These are phyloP conservation scores for Lineolata rhizophorae DNA, from an alignment of 495 filamentous ascomycete genomes.

Conservation along the genomic window DNA sequence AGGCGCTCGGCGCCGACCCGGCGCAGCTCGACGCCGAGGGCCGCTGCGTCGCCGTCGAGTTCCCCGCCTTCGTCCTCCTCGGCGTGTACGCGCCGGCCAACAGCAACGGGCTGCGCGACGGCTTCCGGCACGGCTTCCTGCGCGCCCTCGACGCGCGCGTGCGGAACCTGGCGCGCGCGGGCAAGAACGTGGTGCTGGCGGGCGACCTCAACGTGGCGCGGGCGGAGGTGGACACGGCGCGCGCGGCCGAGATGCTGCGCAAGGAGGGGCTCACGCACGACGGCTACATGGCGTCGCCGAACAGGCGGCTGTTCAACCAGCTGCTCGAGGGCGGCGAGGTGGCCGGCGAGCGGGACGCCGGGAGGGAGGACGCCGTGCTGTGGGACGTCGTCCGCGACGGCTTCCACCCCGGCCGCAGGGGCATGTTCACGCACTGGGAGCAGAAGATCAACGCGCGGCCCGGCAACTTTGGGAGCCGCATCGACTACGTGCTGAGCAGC, in stretches of 20 bases:
- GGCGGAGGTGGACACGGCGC: slow-evolving; percentile 50
- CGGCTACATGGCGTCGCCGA: slow-evolving; percentile 49
- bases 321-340: slow-evolving; percentile 53
- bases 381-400: slow-evolving; percentile 73
- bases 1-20: slow-evolving; percentile 38
- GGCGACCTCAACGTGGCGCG: slow-evolving; percentile 83
- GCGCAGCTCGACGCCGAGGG: slow-evolving; percentile 70
- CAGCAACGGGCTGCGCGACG: slow-evolving; percentile 62
- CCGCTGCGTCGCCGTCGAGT: slow-evolving; percentile 79
- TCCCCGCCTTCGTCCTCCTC: slow-evolving; percentile 83
- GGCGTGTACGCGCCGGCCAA: slow-evolving; percentile 80
- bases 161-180: slow-evolving; percentile 58
- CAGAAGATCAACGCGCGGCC: slow-evolving; percentile 69
- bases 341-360: slow-evolving; percentile 43
- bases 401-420: slow-evolving; percentile 54
- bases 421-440: slow-evolving; percentile 97
- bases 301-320: slow-evolving; percentile 72
- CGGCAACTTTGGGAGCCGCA: slow-evolving; percentile 74
- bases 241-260: slow-evolving; percentile 41
- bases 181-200: slow-evolving; percentile 63
- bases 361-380: slow-evolving; percentile 51
- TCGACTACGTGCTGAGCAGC: slow-evolving; percentile 82
- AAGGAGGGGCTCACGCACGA: slow-evolving; percentile 43
- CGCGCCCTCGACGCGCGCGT: slow-evolving; percentile 59
- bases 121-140: slow-evolving; percentile 64